A percentile compares a stretch with the other conserved stretches of the same genome.
phyloP scores from a whole-genome alignment of 1,284 basidiomycete species.

The Exsudoporus floridanus region DNA sequence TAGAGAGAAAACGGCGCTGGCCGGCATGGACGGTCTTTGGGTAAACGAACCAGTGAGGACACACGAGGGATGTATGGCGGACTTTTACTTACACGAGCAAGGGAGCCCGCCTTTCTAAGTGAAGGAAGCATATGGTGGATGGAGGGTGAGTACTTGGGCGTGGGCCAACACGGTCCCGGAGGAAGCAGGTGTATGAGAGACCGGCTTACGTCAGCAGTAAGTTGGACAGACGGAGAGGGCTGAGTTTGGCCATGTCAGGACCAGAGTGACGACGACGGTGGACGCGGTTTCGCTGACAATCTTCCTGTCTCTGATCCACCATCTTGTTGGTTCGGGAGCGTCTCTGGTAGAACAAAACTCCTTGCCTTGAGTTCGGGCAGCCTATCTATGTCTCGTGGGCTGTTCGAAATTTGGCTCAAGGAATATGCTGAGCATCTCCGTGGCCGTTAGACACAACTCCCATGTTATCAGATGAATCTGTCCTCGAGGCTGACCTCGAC shows the following conservation, averaged over 20 bases:
- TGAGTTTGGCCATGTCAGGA: slow-evolving; percentile 19
- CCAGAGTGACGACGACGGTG: slow-evolving; percentile 79
- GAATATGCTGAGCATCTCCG: slow-evolving; percentile 43
- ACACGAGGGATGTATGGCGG: neutral
- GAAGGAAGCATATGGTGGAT: slow-evolving; percentile 55
- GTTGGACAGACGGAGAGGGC: neutral
- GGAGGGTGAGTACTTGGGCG: slow-evolving; percentile 17
- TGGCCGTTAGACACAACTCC: slow-evolving; percentile 5
- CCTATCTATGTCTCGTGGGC: slow-evolving; percentile 49
- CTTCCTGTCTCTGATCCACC: slow-evolving; percentile 74
- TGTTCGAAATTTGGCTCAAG: slow-evolving; percentile 77
- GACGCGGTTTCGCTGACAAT: slow-evolving; percentile 34
- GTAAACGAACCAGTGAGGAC: neutral
- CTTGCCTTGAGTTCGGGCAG: slow-evolving; percentile 80
- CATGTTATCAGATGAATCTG: slow-evolving; percentile 17
- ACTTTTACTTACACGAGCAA: slow-evolving; percentile 56
- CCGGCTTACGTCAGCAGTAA: slow-evolving; percentile 26
- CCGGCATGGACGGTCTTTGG: slow-evolving; percentile 62
- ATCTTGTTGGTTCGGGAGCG: slow-evolving; percentile 39
- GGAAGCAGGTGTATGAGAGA: neutral
- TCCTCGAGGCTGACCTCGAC: slow-evolving; percentile 30
- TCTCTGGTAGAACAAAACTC: slow-evolving; percentile 60
- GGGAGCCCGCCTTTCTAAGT: slow-evolving; percentile 57
- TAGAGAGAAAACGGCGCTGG: slow-evolving; percentile 93
- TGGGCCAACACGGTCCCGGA: neutral